Conservation (phyloP, 2,329 filamentous ascomycete genomes). For the Xylariaceae sp. region DNA sequence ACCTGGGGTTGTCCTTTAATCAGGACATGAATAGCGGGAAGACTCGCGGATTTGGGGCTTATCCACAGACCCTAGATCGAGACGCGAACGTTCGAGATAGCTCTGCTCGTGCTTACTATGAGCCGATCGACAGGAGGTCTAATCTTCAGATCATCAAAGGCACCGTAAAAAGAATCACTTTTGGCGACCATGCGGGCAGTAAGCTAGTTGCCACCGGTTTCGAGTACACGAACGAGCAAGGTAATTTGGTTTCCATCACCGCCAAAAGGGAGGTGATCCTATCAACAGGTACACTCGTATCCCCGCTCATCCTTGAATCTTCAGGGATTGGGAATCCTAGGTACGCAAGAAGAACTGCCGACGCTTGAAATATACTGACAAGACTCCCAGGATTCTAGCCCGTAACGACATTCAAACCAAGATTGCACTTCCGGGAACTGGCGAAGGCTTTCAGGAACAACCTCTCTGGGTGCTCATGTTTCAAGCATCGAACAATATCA, state of each 20-base stretch:
- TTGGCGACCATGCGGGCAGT: background rate
- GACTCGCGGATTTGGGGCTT: background rate
- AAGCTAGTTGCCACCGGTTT: background rate
- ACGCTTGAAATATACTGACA: too few species aligned
- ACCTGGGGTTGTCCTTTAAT: background rate
- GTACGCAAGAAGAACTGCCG: too few species aligned
- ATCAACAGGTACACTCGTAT: background rate
- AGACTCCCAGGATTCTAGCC: too few species aligned
- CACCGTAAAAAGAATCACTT: background rate
- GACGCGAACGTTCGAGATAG: background rate
- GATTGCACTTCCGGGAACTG: background rate
- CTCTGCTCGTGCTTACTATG: background rate
- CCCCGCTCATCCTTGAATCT: slow-evolving; percentile 1
- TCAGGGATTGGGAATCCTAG: slow-evolving; percentile 7
- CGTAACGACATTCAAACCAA: too few species aligned
- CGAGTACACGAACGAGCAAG: background rate
- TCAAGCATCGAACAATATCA: background rate
- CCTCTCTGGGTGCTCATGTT: background rate
- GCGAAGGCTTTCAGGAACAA: background rate
- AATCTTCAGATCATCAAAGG: slow-evolving; percentile 8
- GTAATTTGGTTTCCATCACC: background rate
- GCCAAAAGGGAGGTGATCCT: slow-evolving; percentile 1
- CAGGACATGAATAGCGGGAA: background rate
- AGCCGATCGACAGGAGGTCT: background rate
- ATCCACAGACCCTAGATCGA: slow-evolving; percentile 5